These are phyloP conservation scores for Pistacia integerrima DNA, from an alignment of 345 rosid species.

Conservation along the genomic window DNA sequence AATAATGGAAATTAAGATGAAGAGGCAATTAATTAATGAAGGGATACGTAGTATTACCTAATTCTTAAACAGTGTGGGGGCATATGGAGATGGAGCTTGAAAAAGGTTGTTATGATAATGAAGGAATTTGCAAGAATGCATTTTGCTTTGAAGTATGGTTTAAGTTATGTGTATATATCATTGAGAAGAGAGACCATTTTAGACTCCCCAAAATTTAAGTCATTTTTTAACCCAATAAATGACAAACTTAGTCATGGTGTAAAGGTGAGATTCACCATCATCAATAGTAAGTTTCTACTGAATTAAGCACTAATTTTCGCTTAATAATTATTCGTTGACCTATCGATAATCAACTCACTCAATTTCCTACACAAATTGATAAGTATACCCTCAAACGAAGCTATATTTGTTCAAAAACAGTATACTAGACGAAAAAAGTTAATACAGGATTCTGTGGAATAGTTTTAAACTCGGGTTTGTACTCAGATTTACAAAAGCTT, in stretches of 20 bases:
- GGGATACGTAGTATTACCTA: not conserved
- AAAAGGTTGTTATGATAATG: slow-evolving; percentile 6
- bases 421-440: too few species aligned
- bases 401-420: too few species aligned
- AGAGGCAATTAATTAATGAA: too few species aligned
- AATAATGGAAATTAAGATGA: too few species aligned
- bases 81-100: not conserved
- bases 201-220: too few species aligned
- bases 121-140: not conserved
- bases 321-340: slow-evolving; percentile 19
- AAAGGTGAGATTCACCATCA: slow-evolving; percentile 15
- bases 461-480: too few species aligned
- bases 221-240: not conserved
- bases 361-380: not conserved
- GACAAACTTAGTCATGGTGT: not conserved
- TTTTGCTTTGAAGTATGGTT: not conserved
- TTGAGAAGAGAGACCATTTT: not conserved
- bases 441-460: too few species aligned
- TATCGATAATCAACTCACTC: not conserved
- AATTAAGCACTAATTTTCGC: slow-evolving; percentile 14
- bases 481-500: not conserved
- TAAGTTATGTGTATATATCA: slow-evolving; percentile 18
- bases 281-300: slow-evolving; percentile 10
- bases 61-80: not conserved
- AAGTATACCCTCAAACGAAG: not conserved